These are phyloP conservation scores for Pythium folliculosum DNA, from an alignment of 352 stramenopile genomes.

Conservation along the genomic window DNA sequence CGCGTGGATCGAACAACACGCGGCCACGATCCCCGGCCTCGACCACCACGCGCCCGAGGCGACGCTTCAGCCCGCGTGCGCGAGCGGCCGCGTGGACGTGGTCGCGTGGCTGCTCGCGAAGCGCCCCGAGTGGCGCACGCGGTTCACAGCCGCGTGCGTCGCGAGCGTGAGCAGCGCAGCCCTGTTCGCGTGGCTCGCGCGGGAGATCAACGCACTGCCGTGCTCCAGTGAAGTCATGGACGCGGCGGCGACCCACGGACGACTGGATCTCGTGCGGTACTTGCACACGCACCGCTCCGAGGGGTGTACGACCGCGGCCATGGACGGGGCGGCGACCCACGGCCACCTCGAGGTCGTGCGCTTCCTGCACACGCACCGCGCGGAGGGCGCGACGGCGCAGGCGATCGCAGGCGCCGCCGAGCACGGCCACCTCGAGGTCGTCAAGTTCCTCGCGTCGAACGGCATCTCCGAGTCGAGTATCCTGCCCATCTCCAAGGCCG, in stretches of 20 bases:
- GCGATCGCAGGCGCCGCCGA: not conserved
- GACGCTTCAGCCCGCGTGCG: not conserved
- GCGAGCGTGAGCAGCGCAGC: not conserved
- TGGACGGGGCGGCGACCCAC: not conserved
- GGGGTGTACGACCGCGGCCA: not conserved
- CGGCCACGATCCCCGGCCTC: not conserved
- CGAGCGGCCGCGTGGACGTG: not conserved
- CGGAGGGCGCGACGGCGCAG: not conserved
- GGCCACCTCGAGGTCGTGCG: slow-evolving; percentile 2
- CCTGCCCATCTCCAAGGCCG: slow-evolving; percentile 4
- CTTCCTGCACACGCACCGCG: not conserved
- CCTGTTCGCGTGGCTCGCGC: not conserved
- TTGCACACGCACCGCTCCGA: slow-evolving; percentile 2
- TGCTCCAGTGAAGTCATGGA: not conserved
- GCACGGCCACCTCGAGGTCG: not conserved
- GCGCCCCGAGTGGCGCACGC: not conserved
- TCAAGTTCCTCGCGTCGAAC: not conserved
- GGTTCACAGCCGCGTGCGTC: not conserved
- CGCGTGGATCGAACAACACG: not conserved
- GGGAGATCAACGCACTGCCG: not conserved
- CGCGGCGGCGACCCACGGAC: not conserved
- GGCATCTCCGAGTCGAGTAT: not conserved
- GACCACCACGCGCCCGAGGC: not conserved
- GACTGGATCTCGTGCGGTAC: not conserved
- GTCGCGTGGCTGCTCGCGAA: not conserved